Conservation (phyloP, 345 rosid genomes). For the Eucalyptus decipiens region DNA sequence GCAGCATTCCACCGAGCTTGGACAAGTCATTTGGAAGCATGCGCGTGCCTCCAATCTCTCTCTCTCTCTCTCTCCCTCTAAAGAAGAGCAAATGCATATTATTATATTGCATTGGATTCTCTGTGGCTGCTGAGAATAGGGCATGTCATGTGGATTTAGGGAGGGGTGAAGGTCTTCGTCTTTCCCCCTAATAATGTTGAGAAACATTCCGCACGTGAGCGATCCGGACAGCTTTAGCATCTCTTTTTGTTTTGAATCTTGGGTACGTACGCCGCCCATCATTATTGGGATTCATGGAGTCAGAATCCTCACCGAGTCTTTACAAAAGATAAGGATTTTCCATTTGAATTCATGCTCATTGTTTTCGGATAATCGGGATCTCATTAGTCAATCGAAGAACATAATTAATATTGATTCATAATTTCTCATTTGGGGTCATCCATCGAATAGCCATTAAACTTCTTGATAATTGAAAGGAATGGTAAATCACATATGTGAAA, state of each 20-base stretch:
- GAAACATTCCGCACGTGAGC: neutral
- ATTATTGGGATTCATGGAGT: neutral
- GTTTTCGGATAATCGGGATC: rapidly evolving
- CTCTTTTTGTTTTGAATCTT: neutral
- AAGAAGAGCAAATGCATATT: neutral
- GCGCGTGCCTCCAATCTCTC: neutral
- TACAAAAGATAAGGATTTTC: neutral
- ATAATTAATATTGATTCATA: neutral
- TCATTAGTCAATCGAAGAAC: neutral
- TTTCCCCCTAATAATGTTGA: neutral
- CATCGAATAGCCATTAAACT: neutral
- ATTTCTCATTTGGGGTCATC: neutral
- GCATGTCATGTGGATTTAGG: neutral
- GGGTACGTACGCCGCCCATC: neutral
- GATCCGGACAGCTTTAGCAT: neutral
- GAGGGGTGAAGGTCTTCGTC: neutral
- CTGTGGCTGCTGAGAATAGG: neutral
- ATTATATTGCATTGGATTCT: neutral
- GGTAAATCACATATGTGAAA: rapidly evolving
- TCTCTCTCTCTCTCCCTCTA: neutral
- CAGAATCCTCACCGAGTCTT: neutral
- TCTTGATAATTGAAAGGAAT: neutral
- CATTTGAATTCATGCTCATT: rapidly evolving
- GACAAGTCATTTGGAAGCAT: neutral
- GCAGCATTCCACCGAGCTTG: neutral